Conservation (phyloP, 1,284 basidiomycete genomes). For the Cystobasidium slooffiae region DNA sequence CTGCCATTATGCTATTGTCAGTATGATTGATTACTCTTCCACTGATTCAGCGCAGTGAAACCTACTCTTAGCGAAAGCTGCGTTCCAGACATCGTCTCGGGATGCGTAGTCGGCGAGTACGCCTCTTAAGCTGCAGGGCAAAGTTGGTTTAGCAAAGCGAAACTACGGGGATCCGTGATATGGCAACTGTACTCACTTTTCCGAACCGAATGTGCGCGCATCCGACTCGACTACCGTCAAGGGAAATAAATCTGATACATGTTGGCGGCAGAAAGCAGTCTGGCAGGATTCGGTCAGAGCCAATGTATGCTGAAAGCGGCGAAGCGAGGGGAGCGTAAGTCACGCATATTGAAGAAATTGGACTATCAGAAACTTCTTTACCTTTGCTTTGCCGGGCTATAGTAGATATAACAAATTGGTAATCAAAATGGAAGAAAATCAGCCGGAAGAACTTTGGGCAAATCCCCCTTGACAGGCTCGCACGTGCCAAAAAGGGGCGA, state of each 20-base stretch:
- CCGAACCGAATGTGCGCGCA: neutral
- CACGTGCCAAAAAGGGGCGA: slow-evolving; percentile 3
- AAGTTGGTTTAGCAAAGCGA: neutral
- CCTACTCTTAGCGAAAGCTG: slow-evolving; percentile 23
- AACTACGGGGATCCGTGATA: neutral
- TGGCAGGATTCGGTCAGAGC: slow-evolving; percentile 3
- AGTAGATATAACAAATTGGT: neutral
- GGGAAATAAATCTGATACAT: slow-evolving; percentile 24
- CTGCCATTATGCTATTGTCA: neutral
- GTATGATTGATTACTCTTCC: slow-evolving; percentile 11
- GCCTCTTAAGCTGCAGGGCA: neutral
- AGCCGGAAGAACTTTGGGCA: neutral
- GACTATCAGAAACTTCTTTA: neutral
- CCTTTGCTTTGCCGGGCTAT: slow-evolving; percentile 37
- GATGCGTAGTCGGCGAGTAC: slow-evolving; percentile 13
- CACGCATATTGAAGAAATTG: neutral
- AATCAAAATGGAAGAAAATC: neutral
- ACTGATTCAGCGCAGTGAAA: neutral
- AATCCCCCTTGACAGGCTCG: neutral
- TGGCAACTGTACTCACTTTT: slow-evolving; percentile 2
- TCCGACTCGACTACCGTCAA: slow-evolving; percentile 20
- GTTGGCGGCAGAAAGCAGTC: slow-evolving; percentile 12
- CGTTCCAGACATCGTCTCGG: slow-evolving; percentile 32
- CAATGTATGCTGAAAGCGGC: slow-evolving; percentile 1
- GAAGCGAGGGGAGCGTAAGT: neutral